Conservation (phyloP, 2,329 filamentous ascomycete species). For the Hypoxylon sp. region DNA sequence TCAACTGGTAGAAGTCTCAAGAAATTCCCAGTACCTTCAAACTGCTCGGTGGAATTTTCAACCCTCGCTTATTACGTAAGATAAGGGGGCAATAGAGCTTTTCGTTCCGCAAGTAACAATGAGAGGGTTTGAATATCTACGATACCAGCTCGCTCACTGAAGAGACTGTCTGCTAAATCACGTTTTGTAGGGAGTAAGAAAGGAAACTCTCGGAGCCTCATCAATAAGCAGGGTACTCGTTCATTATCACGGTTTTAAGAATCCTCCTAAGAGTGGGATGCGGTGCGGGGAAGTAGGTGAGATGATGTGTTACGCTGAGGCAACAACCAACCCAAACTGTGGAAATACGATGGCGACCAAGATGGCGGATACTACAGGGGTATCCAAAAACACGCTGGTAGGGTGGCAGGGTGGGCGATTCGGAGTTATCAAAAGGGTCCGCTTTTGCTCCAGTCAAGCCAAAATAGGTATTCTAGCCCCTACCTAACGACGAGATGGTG, state of each 20-base stretch:
- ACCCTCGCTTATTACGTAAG: not conserved
- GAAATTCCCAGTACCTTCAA: too few species aligned
- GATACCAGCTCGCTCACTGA: not conserved
- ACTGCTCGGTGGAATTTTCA: not conserved
- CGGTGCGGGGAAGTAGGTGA: constrained; percentile 33
- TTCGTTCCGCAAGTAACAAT: not conserved
- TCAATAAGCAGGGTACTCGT: constrained; percentile 13
- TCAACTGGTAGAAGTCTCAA: not conserved
- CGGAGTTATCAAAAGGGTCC: constrained; percentile 14
- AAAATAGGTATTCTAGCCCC: not conserved
- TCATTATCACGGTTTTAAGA: constrained; percentile 8
- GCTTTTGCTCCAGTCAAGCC: constrained; percentile 8
- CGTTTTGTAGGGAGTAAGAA: constrained; percentile 14
- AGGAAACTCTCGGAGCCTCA: not conserved
- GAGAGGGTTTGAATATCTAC: not conserved
- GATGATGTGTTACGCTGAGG: constrained; percentile 20
- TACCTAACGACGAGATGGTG: not conserved
- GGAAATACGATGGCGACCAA: constrained; percentile 16
- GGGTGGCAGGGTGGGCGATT: not conserved
- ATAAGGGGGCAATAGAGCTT: not conserved
- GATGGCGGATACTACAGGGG: constrained; percentile 14
- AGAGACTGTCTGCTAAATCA: not conserved
- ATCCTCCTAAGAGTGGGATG: constrained; percentile 32
- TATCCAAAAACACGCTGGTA: not conserved
- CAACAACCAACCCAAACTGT: constrained; percentile 11